A percentile compares a stretch with the other conserved stretches of the same genome.
phyloP scores from a whole-genome alignment of 768 basidiomycete genomes.

The Hysterangium stoloniferum region DNA sequence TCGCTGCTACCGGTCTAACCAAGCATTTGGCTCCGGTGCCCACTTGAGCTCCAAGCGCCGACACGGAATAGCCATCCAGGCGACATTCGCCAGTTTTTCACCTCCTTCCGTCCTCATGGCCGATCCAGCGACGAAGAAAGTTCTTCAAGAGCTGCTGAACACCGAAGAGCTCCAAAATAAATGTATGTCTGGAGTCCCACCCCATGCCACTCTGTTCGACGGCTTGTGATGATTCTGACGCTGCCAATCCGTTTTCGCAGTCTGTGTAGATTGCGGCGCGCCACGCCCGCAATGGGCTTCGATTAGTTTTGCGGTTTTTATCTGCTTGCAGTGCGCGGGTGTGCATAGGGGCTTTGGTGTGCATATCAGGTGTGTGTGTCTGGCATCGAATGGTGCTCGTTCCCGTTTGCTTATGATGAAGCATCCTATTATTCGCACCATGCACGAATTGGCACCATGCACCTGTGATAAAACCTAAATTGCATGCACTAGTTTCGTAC shows the following conservation, averaged over 20 bases:
- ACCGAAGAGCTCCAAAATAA: slow-evolving; percentile 69
- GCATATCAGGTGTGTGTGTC: slow-evolving; percentile 61
- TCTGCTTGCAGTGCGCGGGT: slow-evolving; percentile 87
- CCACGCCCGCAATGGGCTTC: slow-evolving; percentile 98
- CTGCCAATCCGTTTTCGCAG: slow-evolving; percentile 13
- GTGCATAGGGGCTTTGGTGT: slow-evolving; percentile 88
- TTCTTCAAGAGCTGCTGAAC: slow-evolving; percentile 67
- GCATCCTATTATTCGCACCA: too few relatives aligned
- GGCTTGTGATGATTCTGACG: neutral
- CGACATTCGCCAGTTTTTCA: too few relatives aligned
- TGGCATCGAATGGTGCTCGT: slow-evolving; percentile 16
- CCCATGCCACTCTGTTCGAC: neutral
- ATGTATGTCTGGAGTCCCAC: slow-evolving; percentile 21
- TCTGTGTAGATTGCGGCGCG: slow-evolving; percentile 75
- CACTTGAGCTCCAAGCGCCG: too few relatives aligned
- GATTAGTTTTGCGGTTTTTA: slow-evolving; percentile 77
- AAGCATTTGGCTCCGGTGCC: too few relatives aligned
- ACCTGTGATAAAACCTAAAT: slow-evolving; percentile 5
- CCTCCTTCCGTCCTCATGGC: slow-evolving; percentile 29
- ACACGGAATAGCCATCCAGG: too few relatives aligned
- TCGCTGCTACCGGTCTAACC: too few relatives aligned
- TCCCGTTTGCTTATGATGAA: neutral
- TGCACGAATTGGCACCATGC: neutral
- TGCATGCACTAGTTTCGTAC: slow-evolving; percentile 59
- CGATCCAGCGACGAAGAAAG: slow-evolving; percentile 59